Base-by-base conservation (phyloP, 768 basidiomycete species). In the Kwoniella botswanensis region DNA sequence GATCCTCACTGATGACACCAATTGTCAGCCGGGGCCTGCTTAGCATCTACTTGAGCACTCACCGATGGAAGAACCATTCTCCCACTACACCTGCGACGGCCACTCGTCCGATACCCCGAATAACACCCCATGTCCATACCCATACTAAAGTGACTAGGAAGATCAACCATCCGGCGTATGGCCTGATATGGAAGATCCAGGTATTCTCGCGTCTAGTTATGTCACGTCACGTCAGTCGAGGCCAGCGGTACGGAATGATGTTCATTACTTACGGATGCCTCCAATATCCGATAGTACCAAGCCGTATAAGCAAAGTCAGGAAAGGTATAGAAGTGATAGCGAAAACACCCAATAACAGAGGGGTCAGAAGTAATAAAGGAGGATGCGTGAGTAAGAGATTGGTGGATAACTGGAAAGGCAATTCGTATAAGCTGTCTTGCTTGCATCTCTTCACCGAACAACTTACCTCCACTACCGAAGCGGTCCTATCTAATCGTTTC, bases 31-130 rank as follows among this genome's bases (percentile, higher is more conserved):
- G 41, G 15, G 21, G 6, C 52, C 26, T 15, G 9, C 18, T n/a
- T n/a, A 13, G 43, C 21, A 63, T 18, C 21, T 50, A 41, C 18
- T 5, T 17, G 58, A 44, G 7, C 0, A 81, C 88, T 78, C 75
- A 90, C 88, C 89, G 86, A 35, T 88, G 82, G 84, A 93, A 96
- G 81, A 96, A 97, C 94, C 94, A 98, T 56, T 91, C 90, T 1
- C 93, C 94, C 43, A 98, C 88, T 4, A 94, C 92, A 41, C 90
- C 91, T 0, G 93, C 90, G 67, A 90, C 88, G 2, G 90, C 88
- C 65, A 91, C 92, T 7, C 93, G 86, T 55, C 94, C 84, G 1
- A 93, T 80, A 1, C 94, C 94, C 52, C 93, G 87, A 21, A 92
- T 89, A 6, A 97, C 90, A 11, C 87, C 88, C 88, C 90, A 90